Evolutionary conservation across 2,329 filamentous ascomycete species (phyloP).

Genomic region (Dothistroma septosporum): DNA sequence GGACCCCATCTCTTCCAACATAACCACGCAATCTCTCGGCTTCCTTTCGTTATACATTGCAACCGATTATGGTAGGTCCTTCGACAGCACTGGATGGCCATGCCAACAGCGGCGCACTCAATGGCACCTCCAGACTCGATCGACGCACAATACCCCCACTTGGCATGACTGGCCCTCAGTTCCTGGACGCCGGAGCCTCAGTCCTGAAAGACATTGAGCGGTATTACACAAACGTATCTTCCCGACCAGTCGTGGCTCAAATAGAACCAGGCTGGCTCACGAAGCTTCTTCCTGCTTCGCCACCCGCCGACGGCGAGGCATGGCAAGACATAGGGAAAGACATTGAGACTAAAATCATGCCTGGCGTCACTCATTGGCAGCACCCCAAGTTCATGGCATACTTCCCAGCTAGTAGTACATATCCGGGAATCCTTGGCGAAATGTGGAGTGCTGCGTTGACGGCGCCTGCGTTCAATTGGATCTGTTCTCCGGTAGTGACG

Average conservation of each 20-base stretch:
- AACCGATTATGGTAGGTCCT: not conserved
- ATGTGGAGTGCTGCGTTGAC: slow-evolving; percentile 87
- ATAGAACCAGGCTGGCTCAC: slow-evolving; percentile 83
- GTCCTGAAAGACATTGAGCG: slow-evolving; percentile 80
- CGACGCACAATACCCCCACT: slow-evolving; percentile 32
- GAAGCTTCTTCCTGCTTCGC: slow-evolving; percentile 66
- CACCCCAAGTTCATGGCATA: slow-evolving; percentile 94
- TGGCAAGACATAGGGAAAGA: slow-evolving; percentile 80
- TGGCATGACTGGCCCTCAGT: slow-evolving; percentile 74
- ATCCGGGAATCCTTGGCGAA: slow-evolving; percentile 82
- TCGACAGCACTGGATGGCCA: slow-evolving; percentile 9
- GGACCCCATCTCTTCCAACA: not conserved
- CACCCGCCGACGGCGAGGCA: slow-evolving; percentile 63
- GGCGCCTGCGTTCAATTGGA: slow-evolving; percentile 93
- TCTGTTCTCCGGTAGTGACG: slow-evolving; percentile 86
- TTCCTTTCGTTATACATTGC: not conserved
- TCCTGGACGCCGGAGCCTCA: slow-evolving; percentile 69
- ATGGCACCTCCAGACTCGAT: slow-evolving; percentile 19
- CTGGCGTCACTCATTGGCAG: slow-evolving; percentile 92
- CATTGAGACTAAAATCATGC: slow-evolving; percentile 80
- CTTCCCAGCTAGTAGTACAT: slow-evolving; percentile 79
- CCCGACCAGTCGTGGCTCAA: slow-evolving; percentile 68
- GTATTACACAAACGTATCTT: slow-evolving; percentile 73
- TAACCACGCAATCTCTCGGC: too few species aligned
- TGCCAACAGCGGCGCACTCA: not conserved